These are phyloP conservation scores for Mediolabrus comicus DNA, from an alignment of 108 stramenopile species.

Conservation along the genomic window DNA sequence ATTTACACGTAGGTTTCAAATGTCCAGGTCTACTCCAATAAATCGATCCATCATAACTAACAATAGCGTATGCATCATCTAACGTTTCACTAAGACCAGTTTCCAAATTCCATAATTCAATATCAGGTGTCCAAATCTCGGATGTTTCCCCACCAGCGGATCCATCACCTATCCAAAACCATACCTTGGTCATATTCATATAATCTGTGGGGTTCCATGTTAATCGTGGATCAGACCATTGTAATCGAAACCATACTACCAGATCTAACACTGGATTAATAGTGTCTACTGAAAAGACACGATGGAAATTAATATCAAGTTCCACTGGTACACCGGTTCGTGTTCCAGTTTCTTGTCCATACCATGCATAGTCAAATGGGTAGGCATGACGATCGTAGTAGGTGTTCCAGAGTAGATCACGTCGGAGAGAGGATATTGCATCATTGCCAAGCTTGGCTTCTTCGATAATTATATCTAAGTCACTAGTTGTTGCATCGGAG, in stretches of 20 bases:
- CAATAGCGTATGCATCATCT: conserved; percentile 32
- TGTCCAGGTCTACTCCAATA: conserved; percentile 48
- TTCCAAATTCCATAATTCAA: conserved; percentile 48
- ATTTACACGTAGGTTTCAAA: conserved; percentile 41
- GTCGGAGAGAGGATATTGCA: conserved; percentile 2
- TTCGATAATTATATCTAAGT: conserved; percentile 4
- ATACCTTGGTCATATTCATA: conserved; percentile 12
- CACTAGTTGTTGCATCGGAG: too few species aligned
- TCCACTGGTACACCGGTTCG: conserved; percentile 36
- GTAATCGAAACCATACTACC: conserved; percentile 42
- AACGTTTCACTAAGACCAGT: conserved; percentile 9
- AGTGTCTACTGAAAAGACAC: conserved; percentile 31
- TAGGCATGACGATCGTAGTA: conserved; percentile 35
- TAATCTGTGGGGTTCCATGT: conserved; percentile 37
- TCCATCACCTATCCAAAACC: conserved; percentile 42
- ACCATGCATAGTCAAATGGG: conserved; percentile 50
- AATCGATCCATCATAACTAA: conserved; percentile 19
- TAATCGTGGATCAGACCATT: conserved; percentile 44
- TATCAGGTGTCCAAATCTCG: conserved; percentile 55
- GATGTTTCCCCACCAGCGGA: conserved; percentile 36
- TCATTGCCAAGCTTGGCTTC: conserved; percentile 4
- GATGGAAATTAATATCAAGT: conserved; percentile 42
- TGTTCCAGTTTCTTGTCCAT: background rate
- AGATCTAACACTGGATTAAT: conserved; percentile 35
- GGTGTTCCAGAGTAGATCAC: conserved; percentile 10